Evolutionary conservation across 1,139 yeast genomes (phyloP), one percentile per base, ranked within the genome.

Genomic region (Taphrina wiesneri): DNA sequence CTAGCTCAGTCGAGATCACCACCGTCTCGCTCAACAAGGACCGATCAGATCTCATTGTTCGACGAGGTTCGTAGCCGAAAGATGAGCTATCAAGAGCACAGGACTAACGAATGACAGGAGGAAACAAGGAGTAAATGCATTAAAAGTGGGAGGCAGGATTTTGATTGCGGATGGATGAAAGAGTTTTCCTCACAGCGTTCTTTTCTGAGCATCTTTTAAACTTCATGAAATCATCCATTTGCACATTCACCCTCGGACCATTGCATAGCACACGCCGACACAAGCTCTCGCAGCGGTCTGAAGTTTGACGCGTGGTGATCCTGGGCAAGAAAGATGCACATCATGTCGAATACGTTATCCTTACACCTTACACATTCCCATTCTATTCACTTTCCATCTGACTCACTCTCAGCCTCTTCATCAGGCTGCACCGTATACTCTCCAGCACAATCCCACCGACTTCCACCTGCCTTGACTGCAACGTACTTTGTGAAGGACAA

Each of bases 1-100:
- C 99, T 81, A 92, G 98, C 73, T 95, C 95, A 86, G 96, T 95
- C 79, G 98, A 93, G 83, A 90, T 95, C 82, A 93, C 98, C 43
- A 21, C 47, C 41, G 57, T 39, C 34, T 53, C 47, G 7, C 25
- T 39, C 39, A 30, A 47, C 52, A 36, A 51, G 56, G 64, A 60
- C 57, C 56, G 64, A 41, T 39, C 51, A 5, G 64, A 60, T 36
- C 25, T 60, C 36, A 60, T 60, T 51, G 64, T 60, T 32, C 64
- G 64, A 52, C 46, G 59, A 54, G 56, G 56, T 52, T 7, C 23
- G 56, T 30, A n/a, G 39, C 21, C 52, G 30, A 21, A 46, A 6
- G 28, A 15, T n/a, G n/a, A n/a, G n/a, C n/a, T n/a, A n/a, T n/a
- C n/a, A n/a, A n/a, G 9, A 19, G 28, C 17, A 34, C n/a, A 30